These are phyloP conservation scores for Bolboschoenus planiculmis DNA, from an alignment of 176 grass and related monocot genomes.

Conservation along the genomic window DNA sequence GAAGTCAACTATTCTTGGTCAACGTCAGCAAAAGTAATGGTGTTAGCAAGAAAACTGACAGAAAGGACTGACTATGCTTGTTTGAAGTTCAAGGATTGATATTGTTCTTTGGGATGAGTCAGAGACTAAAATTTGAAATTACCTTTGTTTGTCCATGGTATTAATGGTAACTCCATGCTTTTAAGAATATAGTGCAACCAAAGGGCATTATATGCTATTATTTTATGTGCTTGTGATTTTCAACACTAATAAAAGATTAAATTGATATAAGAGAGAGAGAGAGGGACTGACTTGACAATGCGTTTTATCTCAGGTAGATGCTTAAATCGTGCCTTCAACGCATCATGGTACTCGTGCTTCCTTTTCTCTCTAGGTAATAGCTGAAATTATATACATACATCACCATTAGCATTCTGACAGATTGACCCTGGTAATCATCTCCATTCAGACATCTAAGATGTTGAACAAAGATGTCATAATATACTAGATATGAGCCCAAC, in stretches of 20 bases:
- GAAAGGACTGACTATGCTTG: not conserved
- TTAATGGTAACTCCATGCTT: not conserved
- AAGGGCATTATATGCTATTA: not conserved
- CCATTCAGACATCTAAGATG: not conserved
- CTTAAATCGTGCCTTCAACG: constrained; percentile 64
- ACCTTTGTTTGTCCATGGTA: not conserved
- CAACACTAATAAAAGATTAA: not conserved
- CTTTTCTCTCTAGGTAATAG: constrained; percentile 84
- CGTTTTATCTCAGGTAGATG: constrained; percentile 79
- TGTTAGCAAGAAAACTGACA: not conserved
- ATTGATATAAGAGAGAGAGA: not conserved
- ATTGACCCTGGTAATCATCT: not conserved
- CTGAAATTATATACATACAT: constrained; percentile 31
- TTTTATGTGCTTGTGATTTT: not conserved
- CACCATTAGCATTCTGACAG: not conserved
- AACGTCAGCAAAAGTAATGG: not conserved
- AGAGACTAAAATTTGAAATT: not conserved
- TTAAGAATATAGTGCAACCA: not conserved
- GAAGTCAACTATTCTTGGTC: not conserved
- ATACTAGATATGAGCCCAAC: not conserved
- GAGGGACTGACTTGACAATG: constrained; percentile 51
- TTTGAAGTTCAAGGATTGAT: not conserved
- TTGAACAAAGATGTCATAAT: constrained; percentile 1
- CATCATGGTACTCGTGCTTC: constrained; percentile 74
- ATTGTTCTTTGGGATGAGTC: not conserved